Percentiles rank a stretch among this genome's conserved stretches.
These are phyloP conservation scores for Endothia cerciana DNA, from an alignment of 2,329 filamentous ascomycete species.

Conservation along the genomic window DNA sequence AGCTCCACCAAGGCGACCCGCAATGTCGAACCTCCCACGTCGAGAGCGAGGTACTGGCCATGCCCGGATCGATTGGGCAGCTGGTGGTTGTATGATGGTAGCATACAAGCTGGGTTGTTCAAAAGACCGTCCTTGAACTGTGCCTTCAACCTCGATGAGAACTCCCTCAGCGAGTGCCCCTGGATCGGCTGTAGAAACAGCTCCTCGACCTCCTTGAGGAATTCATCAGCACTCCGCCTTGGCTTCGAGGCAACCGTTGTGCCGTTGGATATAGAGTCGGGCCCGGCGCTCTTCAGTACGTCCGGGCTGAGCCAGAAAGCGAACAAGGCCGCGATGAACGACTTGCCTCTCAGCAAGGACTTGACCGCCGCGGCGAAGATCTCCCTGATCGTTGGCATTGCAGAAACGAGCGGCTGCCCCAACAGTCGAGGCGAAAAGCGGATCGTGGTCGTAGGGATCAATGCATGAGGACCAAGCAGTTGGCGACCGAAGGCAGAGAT, in stretches of 20 bases:
- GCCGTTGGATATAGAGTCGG: constrained; percentile 5
- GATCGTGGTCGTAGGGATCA: not conserved
- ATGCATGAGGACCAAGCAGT: too few species aligned
- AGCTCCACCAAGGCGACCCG: constrained; percentile 67
- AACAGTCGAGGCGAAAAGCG: constrained; percentile 34
- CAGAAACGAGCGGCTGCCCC: constrained; percentile 57
- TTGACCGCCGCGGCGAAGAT: constrained; percentile 59
- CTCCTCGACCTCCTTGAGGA: constrained; percentile 60
- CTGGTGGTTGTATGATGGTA: constrained; percentile 68
- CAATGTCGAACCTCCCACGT: constrained; percentile 72
- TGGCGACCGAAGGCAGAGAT: not conserved
- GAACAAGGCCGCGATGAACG: constrained; percentile 60
- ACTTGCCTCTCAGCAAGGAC: constrained; percentile 62
- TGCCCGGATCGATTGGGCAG: constrained; percentile 63
- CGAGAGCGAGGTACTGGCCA: constrained; percentile 65
- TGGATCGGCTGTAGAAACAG: constrained; percentile 54
- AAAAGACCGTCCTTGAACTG: constrained; percentile 59
- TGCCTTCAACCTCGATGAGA: constrained; percentile 55
- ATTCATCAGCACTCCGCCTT: constrained; percentile 49
- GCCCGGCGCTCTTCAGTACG: constrained; percentile 35
- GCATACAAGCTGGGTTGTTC: constrained; percentile 61
- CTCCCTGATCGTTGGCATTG: constrained; percentile 61
- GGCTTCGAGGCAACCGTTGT: constrained; percentile 28
- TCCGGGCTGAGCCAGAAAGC: constrained; percentile 56
- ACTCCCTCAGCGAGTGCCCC: constrained; percentile 47